These are phyloP conservation scores for Acephala macrosclerotiorum DNA, from an alignment of 2,329 filamentous ascomycete genomes.

Conservation along the genomic window DNA sequence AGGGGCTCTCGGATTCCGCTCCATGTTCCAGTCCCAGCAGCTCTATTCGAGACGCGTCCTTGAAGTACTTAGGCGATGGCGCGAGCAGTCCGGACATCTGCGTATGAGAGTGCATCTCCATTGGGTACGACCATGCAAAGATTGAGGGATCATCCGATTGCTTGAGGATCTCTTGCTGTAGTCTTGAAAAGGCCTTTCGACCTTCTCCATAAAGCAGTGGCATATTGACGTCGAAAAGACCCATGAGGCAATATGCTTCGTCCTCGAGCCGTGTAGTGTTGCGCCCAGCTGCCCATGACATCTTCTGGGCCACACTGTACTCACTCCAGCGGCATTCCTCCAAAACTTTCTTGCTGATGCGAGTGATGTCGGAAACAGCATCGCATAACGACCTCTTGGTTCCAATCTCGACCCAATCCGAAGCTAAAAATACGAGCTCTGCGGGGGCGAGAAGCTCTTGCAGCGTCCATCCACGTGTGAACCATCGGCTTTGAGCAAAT, in stretches of 20 bases:
- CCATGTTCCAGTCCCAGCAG: neutral
- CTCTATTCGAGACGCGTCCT: neutral
- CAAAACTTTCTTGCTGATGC: slow-evolving; percentile 9
- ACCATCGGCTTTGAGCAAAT: slow-evolving; percentile 13
- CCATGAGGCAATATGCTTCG: slow-evolving; percentile 51
- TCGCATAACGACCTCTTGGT: slow-evolving; percentile 2
- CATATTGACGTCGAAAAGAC: slow-evolving; percentile 53
- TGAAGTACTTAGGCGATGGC: neutral
- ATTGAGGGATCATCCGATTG: neutral
- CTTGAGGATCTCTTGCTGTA: slow-evolving; percentile 46
- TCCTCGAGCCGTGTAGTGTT: slow-evolving; percentile 48
- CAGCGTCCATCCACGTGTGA: slow-evolving; percentile 20
- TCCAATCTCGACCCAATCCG: slow-evolving; percentile 17
- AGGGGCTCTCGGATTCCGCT: neutral
- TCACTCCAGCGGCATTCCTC: neutral
- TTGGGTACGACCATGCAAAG: neutral
- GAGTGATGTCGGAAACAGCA: neutral
- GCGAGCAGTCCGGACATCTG: neutral
- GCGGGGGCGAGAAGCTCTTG: slow-evolving; percentile 22
- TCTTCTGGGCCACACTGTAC: slow-evolving; percentile 43
- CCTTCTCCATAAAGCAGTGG: slow-evolving; percentile 50
- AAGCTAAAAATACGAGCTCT: slow-evolving; percentile 15
- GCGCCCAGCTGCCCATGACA: slow-evolving; percentile 50
- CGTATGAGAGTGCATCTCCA: neutral
- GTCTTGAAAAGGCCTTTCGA: slow-evolving; percentile 43